These are phyloP conservation scores for Yamadazyma dushanensis DNA, from an alignment of 1,139 yeast species.

Conservation along the genomic window DNA sequence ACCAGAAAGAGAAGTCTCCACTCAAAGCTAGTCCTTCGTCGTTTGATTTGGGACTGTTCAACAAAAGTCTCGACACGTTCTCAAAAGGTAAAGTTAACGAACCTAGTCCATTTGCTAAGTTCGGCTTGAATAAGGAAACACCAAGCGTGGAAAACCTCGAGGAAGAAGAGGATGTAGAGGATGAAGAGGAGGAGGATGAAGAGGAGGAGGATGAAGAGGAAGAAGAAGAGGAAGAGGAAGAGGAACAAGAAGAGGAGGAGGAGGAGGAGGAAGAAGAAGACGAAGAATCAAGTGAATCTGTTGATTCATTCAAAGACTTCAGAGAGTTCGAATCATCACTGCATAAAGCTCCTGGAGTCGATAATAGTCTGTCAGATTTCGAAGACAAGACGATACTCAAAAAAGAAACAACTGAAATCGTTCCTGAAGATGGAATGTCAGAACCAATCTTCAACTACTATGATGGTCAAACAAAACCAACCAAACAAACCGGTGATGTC, in stretches of 20 bases:
- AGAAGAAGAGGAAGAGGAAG: constrained; percentile 1
- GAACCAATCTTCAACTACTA: constrained; percentile 13
- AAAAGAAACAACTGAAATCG: constrained; percentile 1
- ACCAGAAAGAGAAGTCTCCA: not conserved
- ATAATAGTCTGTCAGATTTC: too few relatives aligned
- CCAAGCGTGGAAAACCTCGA: not conserved
- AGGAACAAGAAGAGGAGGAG: constrained; percentile 1
- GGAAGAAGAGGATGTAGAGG: not conserved
- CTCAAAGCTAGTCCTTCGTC: not conserved
- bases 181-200: constrained; percentile 2
- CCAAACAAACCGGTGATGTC: constrained; percentile 5
- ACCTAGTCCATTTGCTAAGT: constrained; percentile 14
- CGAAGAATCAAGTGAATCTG: constrained; percentile 1
- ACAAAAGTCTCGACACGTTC: constrained; percentile 1
- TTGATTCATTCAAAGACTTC: too few relatives aligned
- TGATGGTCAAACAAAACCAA: constrained; percentile 8
- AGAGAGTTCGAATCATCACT: too few relatives aligned
- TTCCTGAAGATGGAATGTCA: constrained; percentile 1
- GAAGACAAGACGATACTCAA: too few relatives aligned
- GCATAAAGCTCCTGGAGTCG: too few relatives aligned
- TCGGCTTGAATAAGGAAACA: not conserved
- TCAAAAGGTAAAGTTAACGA: constrained; percentile 2
- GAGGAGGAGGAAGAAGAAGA: constrained; percentile 9
- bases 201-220: constrained; percentile 1
- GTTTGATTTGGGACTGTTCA: constrained; percentile 3